These are phyloP conservation scores for Sphagnum magellanicum DNA, from an alignment of 228 moss, liverwort and hornwort genomes.

Conservation along the genomic window DNA sequence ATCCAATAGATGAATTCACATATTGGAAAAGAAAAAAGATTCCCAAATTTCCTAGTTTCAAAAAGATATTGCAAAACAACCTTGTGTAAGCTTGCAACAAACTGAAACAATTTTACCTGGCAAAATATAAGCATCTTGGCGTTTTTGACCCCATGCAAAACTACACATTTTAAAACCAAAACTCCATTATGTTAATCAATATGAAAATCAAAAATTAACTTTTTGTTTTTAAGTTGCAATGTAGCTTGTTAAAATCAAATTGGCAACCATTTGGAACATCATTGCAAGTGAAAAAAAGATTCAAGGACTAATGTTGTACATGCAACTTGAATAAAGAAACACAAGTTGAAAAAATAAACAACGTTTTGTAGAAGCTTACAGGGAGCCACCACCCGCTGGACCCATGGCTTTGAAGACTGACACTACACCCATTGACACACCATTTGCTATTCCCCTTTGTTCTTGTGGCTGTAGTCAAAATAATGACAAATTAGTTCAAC, in stretches of 20 bases:
- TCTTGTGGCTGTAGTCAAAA: slow-evolving; percentile 13
- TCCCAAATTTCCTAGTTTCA: too few relatives aligned
- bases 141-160: slow-evolving; percentile 32
- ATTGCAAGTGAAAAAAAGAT: too few relatives aligned
- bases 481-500: too few relatives aligned
- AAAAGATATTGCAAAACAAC: too few relatives aligned
- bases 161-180: slow-evolving; percentile 11
- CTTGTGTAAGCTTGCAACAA: too few relatives aligned
- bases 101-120: slow-evolving; percentile 9
- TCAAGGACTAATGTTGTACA: not conserved
- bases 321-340: too few relatives aligned
- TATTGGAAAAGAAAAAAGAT: too few relatives aligned
- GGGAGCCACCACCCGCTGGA: slow-evolving; percentile 23
- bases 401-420: slow-evolving; percentile 22
- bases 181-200: not conserved
- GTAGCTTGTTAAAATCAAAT: not conserved
- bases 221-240: not conserved
- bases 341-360: not conserved
- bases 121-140: slow-evolving; percentile 16
- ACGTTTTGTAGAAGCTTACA: slow-evolving; percentile 13
- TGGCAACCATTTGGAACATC: too few relatives aligned
- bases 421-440: slow-evolving; percentile 23
- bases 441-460: slow-evolving; percentile 21
- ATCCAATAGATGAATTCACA: too few relatives aligned
- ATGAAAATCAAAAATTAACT: too few relatives aligned